phyloP scores from a whole-genome alignment of 2,329 filamentous ascomycete genomes.

The Penicillium polonicum region DNA sequence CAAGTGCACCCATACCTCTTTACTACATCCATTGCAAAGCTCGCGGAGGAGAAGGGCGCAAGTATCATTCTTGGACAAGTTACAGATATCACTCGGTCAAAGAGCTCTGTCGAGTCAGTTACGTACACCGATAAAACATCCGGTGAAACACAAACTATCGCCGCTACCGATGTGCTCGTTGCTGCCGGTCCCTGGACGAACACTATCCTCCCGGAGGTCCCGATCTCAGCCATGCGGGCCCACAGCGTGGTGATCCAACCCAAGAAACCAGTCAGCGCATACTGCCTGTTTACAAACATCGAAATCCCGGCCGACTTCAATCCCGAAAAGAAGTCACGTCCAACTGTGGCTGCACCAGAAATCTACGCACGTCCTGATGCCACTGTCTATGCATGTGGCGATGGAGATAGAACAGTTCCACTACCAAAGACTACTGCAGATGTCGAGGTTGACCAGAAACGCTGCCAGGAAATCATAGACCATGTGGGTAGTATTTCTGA shows the following conservation, averaged over 20 bases:
- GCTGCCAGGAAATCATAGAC: constrained; percentile 82
- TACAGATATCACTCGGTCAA: constrained; percentile 61
- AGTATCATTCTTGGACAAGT: constrained; percentile 69
- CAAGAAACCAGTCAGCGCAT: constrained; percentile 50
- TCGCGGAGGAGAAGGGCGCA: constrained; percentile 69
- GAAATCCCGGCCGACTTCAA: constrained; percentile 64
- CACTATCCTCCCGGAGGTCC: constrained; percentile 53
- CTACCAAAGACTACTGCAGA: constrained; percentile 73
- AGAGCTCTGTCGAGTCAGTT: constrained; percentile 59
- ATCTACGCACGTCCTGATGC: constrained; percentile 88
- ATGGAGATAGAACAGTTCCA: constrained; percentile 73
- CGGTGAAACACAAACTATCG: constrained; percentile 49
- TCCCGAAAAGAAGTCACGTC: constrained; percentile 50
- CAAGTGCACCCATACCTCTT: constrained; percentile 94
- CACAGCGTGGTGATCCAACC: constrained; percentile 63
- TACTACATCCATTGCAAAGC: constrained; percentile 75
- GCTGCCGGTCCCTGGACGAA: constrained; percentile 64
- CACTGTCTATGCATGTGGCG: constrained; percentile 92
- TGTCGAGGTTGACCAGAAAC: constrained; percentile 70
- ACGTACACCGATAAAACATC: constrained; percentile 59
- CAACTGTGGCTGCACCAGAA: constrained; percentile 74
- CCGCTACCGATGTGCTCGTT: constrained; percentile 60
- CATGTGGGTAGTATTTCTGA: constrained; percentile 62
- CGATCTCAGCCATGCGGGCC: constrained; percentile 60
- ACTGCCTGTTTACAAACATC: constrained; percentile 75